A percentile compares a stretch with the other conserved stretches of the same genome.
Evolutionary conservation across 495 filamentous ascomycete species (phyloP).

Genomic region (Penicillium waksmanii): DNA sequence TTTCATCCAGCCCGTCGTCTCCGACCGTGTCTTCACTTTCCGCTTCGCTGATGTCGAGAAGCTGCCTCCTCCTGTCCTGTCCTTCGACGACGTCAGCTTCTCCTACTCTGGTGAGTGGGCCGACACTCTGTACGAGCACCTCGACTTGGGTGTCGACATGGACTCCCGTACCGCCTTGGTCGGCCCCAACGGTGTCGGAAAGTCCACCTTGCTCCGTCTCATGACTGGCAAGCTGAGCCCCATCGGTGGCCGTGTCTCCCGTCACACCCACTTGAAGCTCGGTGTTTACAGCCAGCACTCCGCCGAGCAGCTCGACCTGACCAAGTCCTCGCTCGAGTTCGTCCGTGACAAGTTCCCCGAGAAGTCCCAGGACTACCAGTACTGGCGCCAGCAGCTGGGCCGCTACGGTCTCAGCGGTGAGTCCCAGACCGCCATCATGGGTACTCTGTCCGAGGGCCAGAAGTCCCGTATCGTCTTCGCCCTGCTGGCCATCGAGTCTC

Average conservation of each 20-base stretch:
- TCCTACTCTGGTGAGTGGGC: constrained; percentile 89
- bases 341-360: constrained; percentile 91
- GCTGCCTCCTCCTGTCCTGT: constrained; percentile 92
- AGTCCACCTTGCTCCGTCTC: constrained; percentile 95
- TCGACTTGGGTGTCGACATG: constrained; percentile 99
- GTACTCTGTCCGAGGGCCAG: constrained; percentile 95
- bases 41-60: constrained; percentile 98
- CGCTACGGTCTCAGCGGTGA: constrained; percentile 91
- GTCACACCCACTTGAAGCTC: constrained; percentile 97
- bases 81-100: constrained; percentile 96
- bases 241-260: constrained; percentile 76
- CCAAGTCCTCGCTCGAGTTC: constrained; percentile 97
- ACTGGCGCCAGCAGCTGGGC: constrained; percentile 97
- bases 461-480: constrained; percentile 98
- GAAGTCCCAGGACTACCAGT: constrained; percentile 96
- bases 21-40: constrained; percentile 95
- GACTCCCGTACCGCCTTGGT: constrained; percentile 96
- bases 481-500: constrained; percentile 89
- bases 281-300: constrained; percentile 98
- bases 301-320: constrained; percentile 95
- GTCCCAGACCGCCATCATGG: constrained; percentile 94
- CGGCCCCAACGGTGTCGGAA: constrained; percentile 98
- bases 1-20: constrained; percentile 86
- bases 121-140: constrained; percentile 93
- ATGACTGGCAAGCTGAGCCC: constrained; percentile 97